Percentiles rank a stretch among this genome's conserved stretches.
phyloP scores from a whole-genome alignment of 176 grass and related monocot genomes.

The Echinochloa phyllopogon region DNA sequence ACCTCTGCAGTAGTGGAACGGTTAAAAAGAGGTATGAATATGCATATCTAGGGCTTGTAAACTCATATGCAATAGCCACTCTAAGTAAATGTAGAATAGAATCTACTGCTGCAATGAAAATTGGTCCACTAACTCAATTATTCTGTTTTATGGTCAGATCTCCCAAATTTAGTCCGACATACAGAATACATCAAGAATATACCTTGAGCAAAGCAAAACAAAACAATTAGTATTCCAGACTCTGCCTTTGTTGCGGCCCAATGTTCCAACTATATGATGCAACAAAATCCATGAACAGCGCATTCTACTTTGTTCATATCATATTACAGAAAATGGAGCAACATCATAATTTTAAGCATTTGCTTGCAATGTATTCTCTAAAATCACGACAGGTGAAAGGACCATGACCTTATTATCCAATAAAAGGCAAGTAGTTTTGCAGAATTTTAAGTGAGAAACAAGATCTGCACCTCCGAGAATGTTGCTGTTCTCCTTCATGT shows the following conservation, averaged over 20 bases:
- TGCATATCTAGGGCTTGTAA: neutral
- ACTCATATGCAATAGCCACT: conserved; percentile 2
- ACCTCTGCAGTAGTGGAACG: conserved; percentile 55
- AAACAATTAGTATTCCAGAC: neutral
- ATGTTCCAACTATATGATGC: neutral
- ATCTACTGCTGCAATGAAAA: conserved; percentile 5
- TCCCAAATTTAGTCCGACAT: neutral
- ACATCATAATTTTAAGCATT: neutral
- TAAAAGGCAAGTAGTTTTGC: neutral
- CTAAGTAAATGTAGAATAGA: conserved; percentile 30
- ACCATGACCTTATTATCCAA: neutral
- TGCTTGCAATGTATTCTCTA: neutral
- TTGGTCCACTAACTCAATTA: neutral
- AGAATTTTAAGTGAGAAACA: conserved; percentile 18
- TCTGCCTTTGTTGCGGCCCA: neutral
- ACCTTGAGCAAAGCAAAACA: neutral
- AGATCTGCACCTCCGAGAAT: conserved; percentile 62
- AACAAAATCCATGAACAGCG: neutral
- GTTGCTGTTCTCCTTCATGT: conserved; percentile 62
- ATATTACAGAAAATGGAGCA: conserved; percentile 3
- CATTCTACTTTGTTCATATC: neutral
- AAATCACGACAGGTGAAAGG: neutral
- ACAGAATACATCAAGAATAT: neutral
- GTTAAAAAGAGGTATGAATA: conserved; percentile 26
- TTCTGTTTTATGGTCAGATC: neutral